phyloP scores from a whole-genome alignment of 2,329 filamentous ascomycete species.

The Microthyrium microscopicum region DNA sequence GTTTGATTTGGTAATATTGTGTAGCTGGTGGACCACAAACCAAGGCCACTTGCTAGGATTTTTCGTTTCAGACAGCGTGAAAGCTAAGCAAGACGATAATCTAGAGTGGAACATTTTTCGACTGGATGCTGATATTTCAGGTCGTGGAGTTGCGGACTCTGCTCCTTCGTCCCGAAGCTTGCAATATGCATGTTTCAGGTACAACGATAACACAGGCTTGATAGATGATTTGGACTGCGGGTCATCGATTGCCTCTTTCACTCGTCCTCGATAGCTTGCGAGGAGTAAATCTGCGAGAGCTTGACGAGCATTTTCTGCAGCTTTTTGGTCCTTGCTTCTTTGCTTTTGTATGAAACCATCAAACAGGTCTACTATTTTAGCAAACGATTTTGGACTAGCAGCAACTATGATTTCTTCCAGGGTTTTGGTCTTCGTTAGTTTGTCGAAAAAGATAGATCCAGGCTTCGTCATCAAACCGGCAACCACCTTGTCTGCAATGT shows the following conservation, averaged over 20 bases:
- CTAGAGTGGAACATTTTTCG: conserved; percentile 37
- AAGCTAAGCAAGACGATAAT: conserved; percentile 37
- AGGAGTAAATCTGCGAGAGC: conserved; percentile 36
- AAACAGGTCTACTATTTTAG: conserved; percentile 37
- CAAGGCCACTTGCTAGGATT: conserved; percentile 4
- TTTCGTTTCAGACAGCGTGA: conserved; percentile 21
- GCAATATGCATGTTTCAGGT: no score
- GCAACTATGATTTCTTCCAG: conserved; percentile 56
- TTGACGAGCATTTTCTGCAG: conserved; percentile 29
- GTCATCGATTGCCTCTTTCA: conserved; percentile 7
- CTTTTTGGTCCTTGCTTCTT: conserved; percentile 26
- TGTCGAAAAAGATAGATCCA: conserved; percentile 68
- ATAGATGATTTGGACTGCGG: not conserved
- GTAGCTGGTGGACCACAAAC: not conserved
- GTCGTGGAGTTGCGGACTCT: conserved; percentile 22
- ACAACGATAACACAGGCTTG: not conserved
- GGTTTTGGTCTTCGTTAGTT: conserved; percentile 70
- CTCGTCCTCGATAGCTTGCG: conserved; percentile 29
- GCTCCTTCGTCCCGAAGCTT: no score
- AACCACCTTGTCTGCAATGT: conserved; percentile 43
- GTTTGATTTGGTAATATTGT: conserved; percentile 11
- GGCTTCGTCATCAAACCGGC: conserved; percentile 51
- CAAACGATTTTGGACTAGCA: conserved; percentile 33
- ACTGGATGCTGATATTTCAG: conserved; percentile 28
- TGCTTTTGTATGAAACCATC: conserved; percentile 29